These are phyloP conservation scores for Lactarius indigo DNA, from an alignment of 768 basidiomycete species.

Conservation along the genomic window DNA sequence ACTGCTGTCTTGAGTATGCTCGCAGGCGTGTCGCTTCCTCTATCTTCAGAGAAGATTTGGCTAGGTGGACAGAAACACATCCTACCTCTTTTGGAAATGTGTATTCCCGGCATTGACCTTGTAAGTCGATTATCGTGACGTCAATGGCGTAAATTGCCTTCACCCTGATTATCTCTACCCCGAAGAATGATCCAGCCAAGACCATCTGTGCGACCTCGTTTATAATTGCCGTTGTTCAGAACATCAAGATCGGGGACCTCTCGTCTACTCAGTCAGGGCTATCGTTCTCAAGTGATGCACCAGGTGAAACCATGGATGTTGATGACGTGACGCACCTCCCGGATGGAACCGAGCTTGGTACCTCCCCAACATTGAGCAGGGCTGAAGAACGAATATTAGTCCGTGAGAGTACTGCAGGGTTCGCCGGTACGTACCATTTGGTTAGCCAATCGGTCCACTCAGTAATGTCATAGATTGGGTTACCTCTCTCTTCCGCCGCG, in stretches of 20 bases:
- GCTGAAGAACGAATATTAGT: slow-evolving; percentile 71
- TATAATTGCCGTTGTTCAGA: slow-evolving; percentile 67
- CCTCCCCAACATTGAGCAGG: slow-evolving; percentile 44
- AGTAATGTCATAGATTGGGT: slow-evolving; percentile 62
- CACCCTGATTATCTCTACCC: slow-evolving; percentile 2
- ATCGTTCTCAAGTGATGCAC: slow-evolving; percentile 50
- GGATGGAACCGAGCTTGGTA: slow-evolving; percentile 44
- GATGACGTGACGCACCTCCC: slow-evolving; percentile 49
- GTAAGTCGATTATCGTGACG: slow-evolving; percentile 38
- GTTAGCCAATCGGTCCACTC: neutral
- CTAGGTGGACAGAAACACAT: slow-evolving; percentile 86
- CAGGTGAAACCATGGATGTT: slow-evolving; percentile 53
- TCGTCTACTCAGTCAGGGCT: slow-evolving; percentile 58
- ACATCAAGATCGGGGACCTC: slow-evolving; percentile 75
- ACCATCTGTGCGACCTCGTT: slow-evolving; percentile 79
- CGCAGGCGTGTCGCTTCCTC: slow-evolving; percentile 67
- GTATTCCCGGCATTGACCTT: slow-evolving; percentile 88
- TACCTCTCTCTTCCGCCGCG: slow-evolving; percentile 67
- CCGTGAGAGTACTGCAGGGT: slow-evolving; percentile 72
- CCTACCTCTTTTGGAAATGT: slow-evolving; percentile 81
- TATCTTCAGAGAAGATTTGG: slow-evolving; percentile 77
- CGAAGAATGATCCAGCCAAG: slow-evolving; percentile 75
- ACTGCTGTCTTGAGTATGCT: slow-evolving; percentile 87
- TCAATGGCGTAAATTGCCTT: neutral
- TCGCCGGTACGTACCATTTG: slow-evolving; percentile 53